Evolutionary conservation across 495 filamentous ascomycete genomes (phyloP), one percentile per base, ranked within the genome.

Genomic region (Tuber calosporum): DNA sequence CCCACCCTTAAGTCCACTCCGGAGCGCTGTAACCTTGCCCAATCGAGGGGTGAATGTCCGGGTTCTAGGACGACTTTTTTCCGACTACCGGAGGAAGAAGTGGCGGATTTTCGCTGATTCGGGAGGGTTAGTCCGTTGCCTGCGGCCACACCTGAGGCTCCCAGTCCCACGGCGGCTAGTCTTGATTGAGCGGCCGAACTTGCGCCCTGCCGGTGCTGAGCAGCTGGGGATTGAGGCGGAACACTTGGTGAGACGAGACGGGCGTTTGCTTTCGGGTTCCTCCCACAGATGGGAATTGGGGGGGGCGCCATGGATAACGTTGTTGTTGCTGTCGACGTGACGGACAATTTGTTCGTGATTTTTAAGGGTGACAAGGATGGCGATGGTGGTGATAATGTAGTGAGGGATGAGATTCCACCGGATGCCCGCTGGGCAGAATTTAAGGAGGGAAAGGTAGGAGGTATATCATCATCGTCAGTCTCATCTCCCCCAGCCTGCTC

Each of bases 11-110:
- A 43, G 70, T 81, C 76, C 17, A 80, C 69, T 34, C 79, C 79
- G 6, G 69, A 73, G 40, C 78, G 71, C 36, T 81, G 79, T 42
- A 82, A 48, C 45, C 80, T 88, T 38, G 95, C 95, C 95, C 95
- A 99, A 86, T 99, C 95, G 8, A 99, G 89, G 0, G 95, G 95
- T 1, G 91, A 94, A 85, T 91, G 93, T 48, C 95, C 95, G 0
- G 95, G 95, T 41, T 88, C 85, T 42, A 99, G 89, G 22, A 90
- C 84, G 34, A 96, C 92, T 77, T 91, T 88, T 41, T 79, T 79
- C 72, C 77, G 73, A 53, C 40, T 81, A 67, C 74, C 74, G 36
- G 69, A 69, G 11, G 48, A 58, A 41, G 68, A 69, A 41, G 73
- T 26, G 45, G 41, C 66, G 9, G 75, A 68, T 26, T 53, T 53